phyloP scores from a whole-genome alignment of 2,329 filamentous ascomycete species.

The Trichoderma polysporum region DNA sequence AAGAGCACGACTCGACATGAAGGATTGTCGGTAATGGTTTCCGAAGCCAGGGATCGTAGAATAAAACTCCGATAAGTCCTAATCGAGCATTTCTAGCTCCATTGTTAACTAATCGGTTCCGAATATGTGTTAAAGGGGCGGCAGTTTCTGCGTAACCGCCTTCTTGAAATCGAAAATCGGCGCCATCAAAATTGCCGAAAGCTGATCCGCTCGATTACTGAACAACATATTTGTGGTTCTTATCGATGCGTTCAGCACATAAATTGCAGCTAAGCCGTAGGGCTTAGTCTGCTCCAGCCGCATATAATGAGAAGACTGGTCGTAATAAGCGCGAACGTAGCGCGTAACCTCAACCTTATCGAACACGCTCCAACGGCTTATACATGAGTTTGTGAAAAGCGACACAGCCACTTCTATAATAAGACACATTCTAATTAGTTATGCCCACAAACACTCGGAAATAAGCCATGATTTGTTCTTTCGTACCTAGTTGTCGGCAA shows the following conservation, averaged over 20 bases:
- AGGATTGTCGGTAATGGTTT: not conserved
- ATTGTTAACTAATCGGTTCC: not conserved
- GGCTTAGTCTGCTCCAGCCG: not conserved
- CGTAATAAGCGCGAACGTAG: not conserved
- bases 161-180: not conserved
- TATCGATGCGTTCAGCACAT: not conserved
- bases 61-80: not conserved
- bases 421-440: not conserved
- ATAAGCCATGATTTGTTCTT: not conserved
- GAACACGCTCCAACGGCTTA: not conserved
- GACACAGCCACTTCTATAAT: not conserved
- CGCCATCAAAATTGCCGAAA: not conserved
- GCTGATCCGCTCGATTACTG: not conserved
- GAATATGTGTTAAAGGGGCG: not conserved
- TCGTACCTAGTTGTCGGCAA: not conserved
- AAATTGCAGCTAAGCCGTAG: not conserved
- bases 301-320: not conserved
- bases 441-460: not conserved
- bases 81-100: not conserved
- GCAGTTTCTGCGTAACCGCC: not conserved
- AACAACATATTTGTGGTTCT: not conserved
- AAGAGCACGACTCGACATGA: not conserved
- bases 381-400: not conserved
- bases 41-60: not conserved
- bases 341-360: not conserved